Evolutionary conservation across 2,329 filamentous ascomycete species (phyloP), one percentile per base, ranked within the genome.

Genomic region (Westerdykella sp.): DNA sequence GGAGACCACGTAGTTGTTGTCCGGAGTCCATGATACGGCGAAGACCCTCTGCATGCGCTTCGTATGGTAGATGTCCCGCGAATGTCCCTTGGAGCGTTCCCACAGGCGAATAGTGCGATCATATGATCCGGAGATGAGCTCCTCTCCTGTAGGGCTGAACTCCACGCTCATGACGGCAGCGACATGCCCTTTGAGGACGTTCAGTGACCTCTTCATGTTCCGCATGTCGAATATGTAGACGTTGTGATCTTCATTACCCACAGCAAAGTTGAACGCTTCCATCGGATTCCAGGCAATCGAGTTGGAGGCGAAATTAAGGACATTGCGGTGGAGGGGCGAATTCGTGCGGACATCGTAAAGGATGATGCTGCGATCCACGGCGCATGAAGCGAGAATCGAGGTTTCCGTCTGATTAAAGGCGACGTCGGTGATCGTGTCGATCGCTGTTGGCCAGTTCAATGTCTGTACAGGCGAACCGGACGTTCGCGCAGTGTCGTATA

Each of bases 1-100:
- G 5, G 85, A 89, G 37, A 98, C 77, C 16, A 98, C 71, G 65
- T 95, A 98, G 57, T 87, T 87, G 53, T 85, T 83, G 66, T 98
- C 93, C 5, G 89, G 86, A 0, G 89, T 93, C 77, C 86, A 97
- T 48, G 79, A 80, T 38, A 82, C 82, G 9, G 84, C 83, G 72
- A 94, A 94, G 43, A 96, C 89, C 55, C 91, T 80, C 73, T 97
- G 91, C 91, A 96, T 96, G 50, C 93, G 83, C 71, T 96, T 95
- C 14, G 93, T 97, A 73, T 97, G 90, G 70, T 97, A 98, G 39
- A 96, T 82, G 62, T 98, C 93, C 55, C 90, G 79, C 12, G 86
- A 90, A 68, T 93, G 87, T 18, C 91, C 91, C 48, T 83, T 74
- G 51, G 83, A 79, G 44, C 86, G 79, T 63, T 81, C 81, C 86